Percentiles rank a stretch among this genome's conserved stretches.
Conservation (phyloP, 441 rosid genomes). For the Codiaeum variegatum region DNA sequence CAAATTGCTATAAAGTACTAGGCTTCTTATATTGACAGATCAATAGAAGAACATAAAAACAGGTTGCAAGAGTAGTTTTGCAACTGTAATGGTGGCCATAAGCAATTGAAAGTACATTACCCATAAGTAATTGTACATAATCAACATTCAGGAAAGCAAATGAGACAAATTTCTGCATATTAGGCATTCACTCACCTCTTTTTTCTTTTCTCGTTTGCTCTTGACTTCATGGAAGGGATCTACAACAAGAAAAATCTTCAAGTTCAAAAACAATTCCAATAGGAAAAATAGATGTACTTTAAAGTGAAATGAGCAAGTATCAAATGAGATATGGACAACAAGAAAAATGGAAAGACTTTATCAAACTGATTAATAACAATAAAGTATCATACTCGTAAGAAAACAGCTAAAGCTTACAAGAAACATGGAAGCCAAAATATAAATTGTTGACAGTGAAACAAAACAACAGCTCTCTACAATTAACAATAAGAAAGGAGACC, state of each 20-base stretch:
- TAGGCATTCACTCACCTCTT: constrained; percentile 53
- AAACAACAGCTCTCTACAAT: background rate
- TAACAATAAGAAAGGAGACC: no score
- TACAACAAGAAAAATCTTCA: constrained; percentile 26
- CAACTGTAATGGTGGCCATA: background rate
- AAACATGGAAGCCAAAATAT: background rate
- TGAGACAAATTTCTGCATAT: background rate
- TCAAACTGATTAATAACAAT: background rate
- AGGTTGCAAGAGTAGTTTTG: background rate
- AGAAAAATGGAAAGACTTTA: background rate
- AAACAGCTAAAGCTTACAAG: background rate
- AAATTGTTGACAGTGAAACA: constrained; percentile 1
- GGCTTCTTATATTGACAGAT: background rate
- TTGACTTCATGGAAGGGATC: constrained; percentile 97
- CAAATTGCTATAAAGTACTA: background rate
- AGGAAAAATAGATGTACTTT: background rate
- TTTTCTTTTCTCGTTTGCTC: constrained; percentile 94
- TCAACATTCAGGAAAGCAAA: background rate
- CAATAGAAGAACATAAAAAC: background rate
- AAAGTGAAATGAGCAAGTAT: background rate
- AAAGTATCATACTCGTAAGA: background rate
- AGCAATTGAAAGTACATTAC: background rate
- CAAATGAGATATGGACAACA: background rate
- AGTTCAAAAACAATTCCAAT: background rate
- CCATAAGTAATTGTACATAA: background rate